phyloP scores from a whole-genome alignment of 2,329 filamentous ascomycete species.

The Coleophoma eucalyptorum region DNA sequence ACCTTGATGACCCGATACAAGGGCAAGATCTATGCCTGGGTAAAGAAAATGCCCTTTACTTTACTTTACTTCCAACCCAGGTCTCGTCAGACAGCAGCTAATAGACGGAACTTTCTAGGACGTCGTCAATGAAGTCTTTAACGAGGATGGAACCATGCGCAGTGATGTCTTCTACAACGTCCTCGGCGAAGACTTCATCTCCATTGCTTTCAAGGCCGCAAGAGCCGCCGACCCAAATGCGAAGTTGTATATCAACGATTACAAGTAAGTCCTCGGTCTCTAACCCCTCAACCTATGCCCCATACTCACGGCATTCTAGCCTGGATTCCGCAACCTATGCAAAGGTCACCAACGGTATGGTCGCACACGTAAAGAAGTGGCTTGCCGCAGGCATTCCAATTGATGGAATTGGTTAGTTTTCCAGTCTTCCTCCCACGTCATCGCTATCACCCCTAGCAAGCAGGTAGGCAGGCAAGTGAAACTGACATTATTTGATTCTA shows the following conservation, averaged over 20 bases:
- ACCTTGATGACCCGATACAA: slow-evolving; percentile 55
- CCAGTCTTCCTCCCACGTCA: too few relatives aligned
- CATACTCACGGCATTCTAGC: slow-evolving; percentile 49
- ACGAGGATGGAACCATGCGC: slow-evolving; percentile 43
- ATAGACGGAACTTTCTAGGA: slow-evolving; percentile 38
- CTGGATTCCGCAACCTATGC: slow-evolving; percentile 45
- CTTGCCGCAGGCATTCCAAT: slow-evolving; percentile 57
- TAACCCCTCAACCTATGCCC: slow-evolving; percentile 44
- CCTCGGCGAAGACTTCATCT: slow-evolving; percentile 66
- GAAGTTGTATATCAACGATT: slow-evolving; percentile 75
- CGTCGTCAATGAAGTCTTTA: slow-evolving; percentile 63
- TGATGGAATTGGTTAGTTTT: slow-evolving; percentile 49
- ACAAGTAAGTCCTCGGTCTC: slow-evolving; percentile 36
- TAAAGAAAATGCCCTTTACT: slow-evolving; percentile 29
- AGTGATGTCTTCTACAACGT: slow-evolving; percentile 62
- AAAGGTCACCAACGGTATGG: slow-evolving; percentile 57
- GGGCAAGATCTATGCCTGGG: slow-evolving; percentile 58
- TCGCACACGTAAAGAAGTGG: slow-evolving; percentile 60
- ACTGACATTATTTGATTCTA: not conserved
- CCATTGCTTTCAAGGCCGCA: slow-evolving; percentile 67
- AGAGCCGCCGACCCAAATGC: slow-evolving; percentile 61
- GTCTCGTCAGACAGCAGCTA: slow-evolving; percentile 20
- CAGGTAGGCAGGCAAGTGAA: not conserved
- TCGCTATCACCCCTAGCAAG: too few relatives aligned
- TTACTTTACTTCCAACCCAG: slow-evolving; percentile 60